Evolutionary conservation across 768 basidiomycete genomes (phyloP), one percentile per base, ranked within the genome.

Genomic region (Nidularia pulvinata): DNA sequence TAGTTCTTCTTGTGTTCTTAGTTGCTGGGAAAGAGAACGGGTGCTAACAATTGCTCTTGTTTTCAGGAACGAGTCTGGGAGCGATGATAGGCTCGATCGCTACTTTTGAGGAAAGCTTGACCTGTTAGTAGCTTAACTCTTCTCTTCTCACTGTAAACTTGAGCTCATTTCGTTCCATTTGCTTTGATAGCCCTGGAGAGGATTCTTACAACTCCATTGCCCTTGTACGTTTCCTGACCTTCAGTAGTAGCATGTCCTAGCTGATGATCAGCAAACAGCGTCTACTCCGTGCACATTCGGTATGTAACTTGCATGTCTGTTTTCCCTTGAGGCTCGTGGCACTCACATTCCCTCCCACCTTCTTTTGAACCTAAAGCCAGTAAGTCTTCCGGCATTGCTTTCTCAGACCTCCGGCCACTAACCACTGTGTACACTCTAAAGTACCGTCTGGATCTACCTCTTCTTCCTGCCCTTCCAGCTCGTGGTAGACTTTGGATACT

Each of bases 391-490:
- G 43, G n/a, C n/a, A 39, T 7, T n/a, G n/a, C n/a, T n/a, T 39
- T 39, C 9, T 35, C n/a, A 32, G 34, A 33, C 33, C 37, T 19
- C 33, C 35, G 16, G 16, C 16, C 30, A 22, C 6, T 52, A 34
- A 39, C 46, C 42, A n/a, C 54, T 32, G n/a, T 45, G 45, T 49
- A 35, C 35, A 54, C 7, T 30, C 33, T 7, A 14, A 46, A 79
- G 84, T 62, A 86, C 84, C 39, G 83, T 87, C 36, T 88, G 84
- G 86, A 63, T 86, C 22, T 91, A 89, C 65, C 77, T 89, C 2
- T 87, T 90, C 73, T 85, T 88, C 66, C 73, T 91, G 1, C 89
- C 88, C 1, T 89, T 91, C 78, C 88, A 91, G 65, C 75, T 89
- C 6, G 79, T 86, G 49, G 71, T 71, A 44, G 77, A 79, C 34